A percentile compares a stretch with the other conserved stretches of the same genome.
Conservation (phyloP, 2,329 filamentous ascomycete genomes). For the Tothia fuscella region DNA sequence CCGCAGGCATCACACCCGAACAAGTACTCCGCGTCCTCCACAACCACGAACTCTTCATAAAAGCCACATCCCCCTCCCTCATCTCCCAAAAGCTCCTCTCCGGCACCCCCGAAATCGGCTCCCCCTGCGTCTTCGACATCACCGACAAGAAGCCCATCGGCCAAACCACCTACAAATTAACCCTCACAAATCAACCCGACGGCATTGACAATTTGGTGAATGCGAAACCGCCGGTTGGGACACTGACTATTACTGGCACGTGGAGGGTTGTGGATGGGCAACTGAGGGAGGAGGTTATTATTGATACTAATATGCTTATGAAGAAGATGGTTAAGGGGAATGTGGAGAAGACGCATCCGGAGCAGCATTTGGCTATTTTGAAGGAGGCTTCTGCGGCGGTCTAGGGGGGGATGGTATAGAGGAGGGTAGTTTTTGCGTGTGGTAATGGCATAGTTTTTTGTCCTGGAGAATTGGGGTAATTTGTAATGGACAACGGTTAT, state of each 20-base stretch:
- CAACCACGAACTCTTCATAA: slow-evolving; percentile 30
- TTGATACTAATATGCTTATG: slow-evolving; percentile 31
- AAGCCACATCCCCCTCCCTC: slow-evolving; percentile 24
- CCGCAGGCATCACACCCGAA: slow-evolving; percentile 16
- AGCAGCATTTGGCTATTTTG: slow-evolving; percentile 25
- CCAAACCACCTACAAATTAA: slow-evolving; percentile 30
- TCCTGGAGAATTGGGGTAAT: too few relatives aligned
- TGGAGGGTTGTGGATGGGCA: slow-evolving; percentile 24
- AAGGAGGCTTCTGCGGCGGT: too few relatives aligned
- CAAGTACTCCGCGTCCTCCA: slow-evolving; percentile 25
- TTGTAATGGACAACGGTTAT: too few relatives aligned
- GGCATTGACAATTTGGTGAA: slow-evolving; percentile 28
- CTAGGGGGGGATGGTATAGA: too few relatives aligned
- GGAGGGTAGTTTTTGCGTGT: too few relatives aligned
- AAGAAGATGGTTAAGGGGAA: slow-evolving; percentile 31
- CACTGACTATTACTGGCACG: slow-evolving; percentile 26
- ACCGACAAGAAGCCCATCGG: slow-evolving; percentile 30
- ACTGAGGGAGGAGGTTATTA: slow-evolving; percentile 27
- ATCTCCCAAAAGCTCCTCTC: slow-evolving; percentile 23
- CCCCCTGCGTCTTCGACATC: slow-evolving; percentile 46
- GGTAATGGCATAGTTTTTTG: too few relatives aligned
- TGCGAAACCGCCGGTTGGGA: slow-evolving; percentile 27
- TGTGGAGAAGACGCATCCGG: slow-evolving; percentile 28
- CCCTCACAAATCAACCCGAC: slow-evolving; percentile 24
- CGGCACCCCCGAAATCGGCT: slow-evolving; percentile 18